Conservation (phyloP, 805 yeast species). For the Candida nitratophila region DNA sequence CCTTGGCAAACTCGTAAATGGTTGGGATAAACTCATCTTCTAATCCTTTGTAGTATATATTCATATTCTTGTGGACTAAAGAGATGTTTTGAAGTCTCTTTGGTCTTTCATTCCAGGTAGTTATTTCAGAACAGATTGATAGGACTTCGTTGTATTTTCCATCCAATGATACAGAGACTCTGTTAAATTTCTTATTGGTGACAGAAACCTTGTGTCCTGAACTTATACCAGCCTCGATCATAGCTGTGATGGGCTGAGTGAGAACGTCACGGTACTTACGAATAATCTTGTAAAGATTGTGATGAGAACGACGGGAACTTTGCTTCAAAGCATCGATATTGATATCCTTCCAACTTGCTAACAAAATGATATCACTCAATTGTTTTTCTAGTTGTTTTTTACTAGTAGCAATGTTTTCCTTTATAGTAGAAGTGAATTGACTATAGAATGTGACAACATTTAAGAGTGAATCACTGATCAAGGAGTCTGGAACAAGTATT, state of each 20-base stretch:
- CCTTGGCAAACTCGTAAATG: slow-evolving; percentile 48
- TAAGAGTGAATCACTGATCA: slow-evolving; percentile 34
- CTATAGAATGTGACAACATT: slow-evolving; percentile 59
- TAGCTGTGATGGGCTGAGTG: slow-evolving; percentile 38
- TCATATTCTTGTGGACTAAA: slow-evolving; percentile 51
- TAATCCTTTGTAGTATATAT: slow-evolving; percentile 32
- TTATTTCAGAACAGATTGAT: slow-evolving; percentile 25
- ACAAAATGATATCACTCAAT: slow-evolving; percentile 71
- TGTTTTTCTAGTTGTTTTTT: slow-evolving; percentile 66
- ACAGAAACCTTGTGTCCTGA: slow-evolving; percentile 5
- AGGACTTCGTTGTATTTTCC: slow-evolving; percentile 3
- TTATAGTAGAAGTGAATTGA: slow-evolving; percentile 53
- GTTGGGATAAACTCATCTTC: slow-evolving; percentile 34
- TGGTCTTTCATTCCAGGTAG: slow-evolving; percentile 53
- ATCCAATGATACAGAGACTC: slow-evolving; percentile 1
- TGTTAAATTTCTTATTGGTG: not conserved
- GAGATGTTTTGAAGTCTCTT: slow-evolving; percentile 43
- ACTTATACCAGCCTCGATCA: slow-evolving; percentile 55
- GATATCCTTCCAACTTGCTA: slow-evolving; percentile 97
- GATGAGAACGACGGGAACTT: slow-evolving; percentile 87
- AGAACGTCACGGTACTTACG: slow-evolving; percentile 70
- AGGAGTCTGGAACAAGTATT: slow-evolving; percentile 19
- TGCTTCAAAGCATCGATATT: slow-evolving; percentile 90
- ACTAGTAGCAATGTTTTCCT: slow-evolving; percentile 33
- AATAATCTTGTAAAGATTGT: slow-evolving; percentile 72